Evolutionary conservation across 495 filamentous ascomycete genomes (phyloP).

Genomic region (Penicillium herquei): DNA sequence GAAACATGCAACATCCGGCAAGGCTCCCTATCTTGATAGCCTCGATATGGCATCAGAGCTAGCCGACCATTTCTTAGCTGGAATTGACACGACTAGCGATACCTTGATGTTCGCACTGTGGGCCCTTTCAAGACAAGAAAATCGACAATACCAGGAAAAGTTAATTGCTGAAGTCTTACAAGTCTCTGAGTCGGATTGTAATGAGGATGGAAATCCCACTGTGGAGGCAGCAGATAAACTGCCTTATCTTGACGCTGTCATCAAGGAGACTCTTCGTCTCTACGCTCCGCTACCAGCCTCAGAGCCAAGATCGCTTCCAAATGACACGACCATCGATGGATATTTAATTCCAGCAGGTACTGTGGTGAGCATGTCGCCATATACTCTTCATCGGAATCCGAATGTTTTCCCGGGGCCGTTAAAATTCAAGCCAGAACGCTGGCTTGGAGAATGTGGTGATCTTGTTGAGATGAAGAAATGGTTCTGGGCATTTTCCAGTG

Average conservation of each 20-base stretch:
- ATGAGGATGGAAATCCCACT: constrained; percentile 29
- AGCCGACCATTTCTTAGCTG: constrained; percentile 10
- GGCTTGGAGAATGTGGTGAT: constrained; percentile 39
- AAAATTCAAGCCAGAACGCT: constrained; percentile 56
- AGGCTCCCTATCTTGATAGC: constrained; percentile 1
- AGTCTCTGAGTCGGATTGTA: neutral
- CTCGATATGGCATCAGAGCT: constrained; percentile 13
- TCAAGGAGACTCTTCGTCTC: constrained; percentile 69
- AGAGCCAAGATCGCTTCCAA: constrained; percentile 51
- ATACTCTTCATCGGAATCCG: constrained; percentile 60
- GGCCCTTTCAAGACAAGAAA: constrained; percentile 28
- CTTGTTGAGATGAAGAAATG: constrained; percentile 54
- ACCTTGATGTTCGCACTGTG: constrained; percentile 38
- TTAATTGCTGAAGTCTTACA: constrained; percentile 23
- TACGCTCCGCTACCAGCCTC: constrained; percentile 65
- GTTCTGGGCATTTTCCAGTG: constrained; percentile 78
- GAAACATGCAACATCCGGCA: neutral
- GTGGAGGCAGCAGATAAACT: constrained; percentile 58
- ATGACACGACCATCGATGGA: constrained; percentile 26
- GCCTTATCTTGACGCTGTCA: constrained; percentile 63
- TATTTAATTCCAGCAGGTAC: constrained; percentile 55
- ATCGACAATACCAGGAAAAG: constrained; percentile 23
- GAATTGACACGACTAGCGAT: constrained; percentile 25
- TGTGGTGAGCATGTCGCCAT: constrained; percentile 59
- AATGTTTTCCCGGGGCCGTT: constrained; percentile 50